Conservation (phyloP, 2,329 filamentous ascomycete species). For the Endocalyx cinctus region DNA sequence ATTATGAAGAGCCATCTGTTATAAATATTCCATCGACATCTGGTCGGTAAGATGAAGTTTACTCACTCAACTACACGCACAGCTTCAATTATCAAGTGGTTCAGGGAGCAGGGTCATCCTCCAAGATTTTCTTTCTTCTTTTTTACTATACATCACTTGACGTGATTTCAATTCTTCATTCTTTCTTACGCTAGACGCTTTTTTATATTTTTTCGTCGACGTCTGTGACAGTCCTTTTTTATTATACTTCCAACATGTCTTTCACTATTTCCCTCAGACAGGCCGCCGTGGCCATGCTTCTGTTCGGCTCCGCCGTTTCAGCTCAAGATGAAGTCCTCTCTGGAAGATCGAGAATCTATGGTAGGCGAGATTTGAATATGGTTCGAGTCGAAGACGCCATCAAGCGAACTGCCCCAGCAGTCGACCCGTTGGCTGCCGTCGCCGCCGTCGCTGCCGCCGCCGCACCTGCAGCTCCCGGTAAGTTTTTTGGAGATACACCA, state of each 20-base stretch:
- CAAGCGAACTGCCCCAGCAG: slow-evolving; percentile 1
- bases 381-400: slow-evolving; percentile 1
- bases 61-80: too few relatives aligned
- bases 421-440: too few relatives aligned
- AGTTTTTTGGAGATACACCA: too few relatives aligned
- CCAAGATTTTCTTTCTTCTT: too few relatives aligned
- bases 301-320: neutral
- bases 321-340: neutral
- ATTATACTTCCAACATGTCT: slow-evolving; percentile 1
- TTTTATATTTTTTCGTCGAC: neutral
- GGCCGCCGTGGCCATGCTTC: slow-evolving; percentile 2
- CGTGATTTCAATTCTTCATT: neutral
- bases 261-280: slow-evolving; percentile 2
- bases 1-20: too few relatives aligned
- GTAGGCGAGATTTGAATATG: neutral
- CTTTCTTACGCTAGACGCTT: slow-evolving; percentile 1
- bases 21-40: neutral
- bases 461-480: neutral
- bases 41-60: neutral
- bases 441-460: neutral
- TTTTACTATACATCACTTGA: too few relatives aligned
- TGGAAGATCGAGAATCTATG: slow-evolving; percentile 1
- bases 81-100: too few relatives aligned
- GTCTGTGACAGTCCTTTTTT: neutral
- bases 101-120: slow-evolving; percentile 1